Evolutionary conservation across 495 filamentous ascomycete genomes (phyloP), one percentile per base, ranked within the genome.

Genomic region (Tetracladium marchalianum): DNA sequence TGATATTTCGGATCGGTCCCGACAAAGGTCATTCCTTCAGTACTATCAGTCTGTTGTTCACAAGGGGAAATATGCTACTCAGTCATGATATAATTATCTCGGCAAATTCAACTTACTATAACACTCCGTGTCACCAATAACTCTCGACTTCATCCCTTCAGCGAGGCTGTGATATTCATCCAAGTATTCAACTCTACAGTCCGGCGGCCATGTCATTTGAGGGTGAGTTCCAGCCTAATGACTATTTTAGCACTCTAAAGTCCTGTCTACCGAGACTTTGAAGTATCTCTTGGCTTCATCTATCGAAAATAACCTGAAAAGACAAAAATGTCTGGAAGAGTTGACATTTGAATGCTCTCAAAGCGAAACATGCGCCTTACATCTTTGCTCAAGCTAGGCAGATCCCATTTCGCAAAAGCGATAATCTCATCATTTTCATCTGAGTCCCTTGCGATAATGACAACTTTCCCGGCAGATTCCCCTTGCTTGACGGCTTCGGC

Each of bases 1-100:
- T 66, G 66, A 46, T 62, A 65, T n/a, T 47, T 56, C 0, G 63
- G 66, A 15, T 66, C 55, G 3, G 60, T 64, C 51, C 67, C 70
- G 27, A 74, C 47, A 35, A 68, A 64, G 15, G 56, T 57, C n/a
- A 67, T 59, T 12, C 61, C 66, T 70, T 19, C n/a, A 43, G 52
- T n/a, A n/a, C 13, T 18, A 46, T 42, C 27, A 42, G 18, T 35
- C 35, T 11, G 19, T 32, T 39, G 33, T 17, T 42, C 12, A 11
- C 12, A 45, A 33, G 24, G 5, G 2, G n/a, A 35, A 27, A 24
- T 27, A 27, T 27, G 22, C 3, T 27, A 27, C 22, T n/a, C 44
- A 59, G 59, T 40, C 45, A 62, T 61, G 45, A 27, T 57, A 64
- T 40, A 49, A 60, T 12, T 27, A 15, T 41, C 11, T 39, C 12